Evolutionary conservation across 805 yeast genomes (phyloP).

Genomic region (Teunomyces gatunensis): DNA sequence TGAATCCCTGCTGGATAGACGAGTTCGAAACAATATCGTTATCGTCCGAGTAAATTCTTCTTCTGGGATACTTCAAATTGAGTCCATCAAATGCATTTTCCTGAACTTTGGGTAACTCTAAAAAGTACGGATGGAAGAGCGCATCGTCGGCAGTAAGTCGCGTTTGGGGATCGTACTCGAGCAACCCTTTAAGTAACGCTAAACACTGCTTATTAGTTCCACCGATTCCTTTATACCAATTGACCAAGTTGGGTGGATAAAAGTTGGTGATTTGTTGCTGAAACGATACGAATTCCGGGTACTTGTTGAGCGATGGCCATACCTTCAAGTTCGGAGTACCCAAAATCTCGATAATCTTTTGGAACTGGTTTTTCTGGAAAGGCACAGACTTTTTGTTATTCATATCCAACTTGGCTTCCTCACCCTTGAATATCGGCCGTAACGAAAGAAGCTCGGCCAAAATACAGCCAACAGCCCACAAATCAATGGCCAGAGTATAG

Average conservation of each 20-base stretch:
- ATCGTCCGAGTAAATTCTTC: slow-evolving; percentile 86
- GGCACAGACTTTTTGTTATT: slow-evolving; percentile 84
- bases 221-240: slow-evolving; percentile 86
- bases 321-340: slow-evolving; percentile 80
- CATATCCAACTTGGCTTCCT: slow-evolving; percentile 89
- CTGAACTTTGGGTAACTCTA: slow-evolving; percentile 63
- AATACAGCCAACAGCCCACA: slow-evolving; percentile 96
- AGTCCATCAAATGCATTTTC: slow-evolving; percentile 80
- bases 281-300: slow-evolving; percentile 70
- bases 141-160: slow-evolving; percentile 80
- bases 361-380: slow-evolving; percentile 88
- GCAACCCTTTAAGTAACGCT: slow-evolving; percentile 56
- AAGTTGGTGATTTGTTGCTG: slow-evolving; percentile 52
- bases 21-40: slow-evolving; percentile 58
- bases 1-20: slow-evolving; percentile 19
- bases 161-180: slow-evolving; percentile 80
- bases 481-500: slow-evolving; percentile 87
- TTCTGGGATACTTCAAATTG: slow-evolving; percentile 71
- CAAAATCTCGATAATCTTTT: slow-evolving; percentile 85
- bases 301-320: slow-evolving; percentile 78
- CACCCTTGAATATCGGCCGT: slow-evolving; percentile 95
- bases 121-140: slow-evolving; percentile 73
- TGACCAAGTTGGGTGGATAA: slow-evolving; percentile 67
- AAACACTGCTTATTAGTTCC: slow-evolving; percentile 70
- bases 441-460: slow-evolving; percentile 86